Evolutionary conservation across 1,139 yeast species (phyloP).

Genomic region (Debaryomyces subglobosus): DNA sequence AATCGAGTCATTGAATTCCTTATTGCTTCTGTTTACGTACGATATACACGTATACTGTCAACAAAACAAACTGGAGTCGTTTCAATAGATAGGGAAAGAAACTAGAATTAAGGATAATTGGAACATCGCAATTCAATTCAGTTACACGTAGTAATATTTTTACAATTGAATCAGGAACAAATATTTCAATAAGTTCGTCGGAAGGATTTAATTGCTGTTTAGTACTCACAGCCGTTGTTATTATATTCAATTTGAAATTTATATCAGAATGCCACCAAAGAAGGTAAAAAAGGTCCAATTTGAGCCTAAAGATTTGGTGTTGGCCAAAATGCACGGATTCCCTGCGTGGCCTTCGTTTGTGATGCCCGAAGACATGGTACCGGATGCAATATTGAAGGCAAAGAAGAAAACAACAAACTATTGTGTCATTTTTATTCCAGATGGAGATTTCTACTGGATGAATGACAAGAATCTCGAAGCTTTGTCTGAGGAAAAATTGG

Average conservation of each 20-base stretch:
- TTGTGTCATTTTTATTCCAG: slow-evolving; percentile 53
- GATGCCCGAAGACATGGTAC: slow-evolving; percentile 45
- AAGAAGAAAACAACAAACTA: slow-evolving; percentile 42
- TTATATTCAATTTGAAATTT: not conserved
- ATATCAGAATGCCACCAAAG: slow-evolving; percentile 31
- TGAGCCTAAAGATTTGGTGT: slow-evolving; percentile 40
- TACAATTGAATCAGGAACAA: not conserved
- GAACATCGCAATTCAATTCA: not conserved
- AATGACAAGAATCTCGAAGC: slow-evolving; percentile 41
- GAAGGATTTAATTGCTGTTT: slow-evolving; percentile 3
- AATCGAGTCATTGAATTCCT: not conserved
- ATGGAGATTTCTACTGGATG: slow-evolving; percentile 53
- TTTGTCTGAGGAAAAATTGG: slow-evolving; percentile 33
- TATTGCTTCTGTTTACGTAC: not conserved
- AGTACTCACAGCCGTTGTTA: not conserved
- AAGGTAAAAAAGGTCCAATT: slow-evolving; percentile 22
- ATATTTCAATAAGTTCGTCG: not conserved
- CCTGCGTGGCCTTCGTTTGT: slow-evolving; percentile 56
- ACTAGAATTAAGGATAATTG: not conserved
- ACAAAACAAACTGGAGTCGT: not conserved
- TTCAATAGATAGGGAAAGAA: not conserved
- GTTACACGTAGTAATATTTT: not conserved
- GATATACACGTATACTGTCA: slow-evolving; percentile 6
- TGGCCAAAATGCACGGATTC: slow-evolving; percentile 52
- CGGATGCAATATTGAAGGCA: slow-evolving; percentile 39